Conservation (phyloP, 148 eudicot species). For the Talinum fruticosum region DNA sequence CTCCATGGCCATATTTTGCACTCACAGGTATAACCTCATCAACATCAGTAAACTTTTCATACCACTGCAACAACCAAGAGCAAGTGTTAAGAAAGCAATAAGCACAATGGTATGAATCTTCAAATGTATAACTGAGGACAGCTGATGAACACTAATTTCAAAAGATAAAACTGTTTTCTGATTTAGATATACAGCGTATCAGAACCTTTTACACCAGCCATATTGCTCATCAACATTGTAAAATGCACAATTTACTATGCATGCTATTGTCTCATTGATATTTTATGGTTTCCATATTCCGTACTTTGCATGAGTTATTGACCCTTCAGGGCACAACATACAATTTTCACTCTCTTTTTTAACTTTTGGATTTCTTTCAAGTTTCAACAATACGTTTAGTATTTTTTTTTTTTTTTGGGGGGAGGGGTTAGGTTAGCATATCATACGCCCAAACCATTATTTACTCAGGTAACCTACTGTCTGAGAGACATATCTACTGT, state of each 20-base stretch:
- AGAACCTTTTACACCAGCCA: neutral
- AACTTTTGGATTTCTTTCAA: neutral
- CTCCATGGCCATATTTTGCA: slow-evolving; percentile 95
- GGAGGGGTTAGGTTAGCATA: neutral
- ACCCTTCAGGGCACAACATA: neutral
- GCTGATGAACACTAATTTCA: neutral
- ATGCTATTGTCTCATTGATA: neutral
- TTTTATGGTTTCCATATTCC: neutral
- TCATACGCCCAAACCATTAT: neutral
- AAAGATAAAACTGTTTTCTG: neutral
- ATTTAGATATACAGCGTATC: neutral
- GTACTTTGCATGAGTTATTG: neutral
- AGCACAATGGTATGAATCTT: neutral
- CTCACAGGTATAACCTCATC: slow-evolving; percentile 99
- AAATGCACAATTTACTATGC: neutral
- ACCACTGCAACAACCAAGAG: slow-evolving; percentile 60
- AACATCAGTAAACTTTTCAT: slow-evolving; percentile 83
- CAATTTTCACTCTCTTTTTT: no score
- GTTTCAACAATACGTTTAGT: neutral
- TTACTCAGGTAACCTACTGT: neutral
- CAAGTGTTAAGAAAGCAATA: slow-evolving; percentile 6
- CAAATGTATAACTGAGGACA: neutral
- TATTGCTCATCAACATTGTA: neutral
- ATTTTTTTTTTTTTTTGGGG: neutral
- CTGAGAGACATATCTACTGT: neutral